Conservation (phyloP, 2,329 filamentous ascomycete species). For the Ambrosiella xylebori region DNA sequence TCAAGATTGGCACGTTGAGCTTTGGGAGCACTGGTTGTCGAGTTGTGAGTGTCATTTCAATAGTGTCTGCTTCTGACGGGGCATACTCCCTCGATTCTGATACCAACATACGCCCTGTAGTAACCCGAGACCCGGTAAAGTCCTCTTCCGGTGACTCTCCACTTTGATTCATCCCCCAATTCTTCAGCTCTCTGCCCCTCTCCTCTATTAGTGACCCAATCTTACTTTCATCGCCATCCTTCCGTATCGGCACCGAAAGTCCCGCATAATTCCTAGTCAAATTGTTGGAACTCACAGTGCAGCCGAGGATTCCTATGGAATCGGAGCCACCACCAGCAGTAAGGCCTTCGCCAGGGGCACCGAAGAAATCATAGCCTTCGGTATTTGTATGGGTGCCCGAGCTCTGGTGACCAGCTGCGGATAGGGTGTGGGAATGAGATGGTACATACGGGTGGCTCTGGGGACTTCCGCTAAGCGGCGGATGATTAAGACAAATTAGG, state of each 20-base stretch:
- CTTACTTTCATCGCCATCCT: too few relatives aligned
- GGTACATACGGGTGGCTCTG: conserved; percentile 24
- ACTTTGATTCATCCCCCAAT: not conserved
- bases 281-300: conserved; percentile 1
- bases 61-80: conserved; percentile 4
- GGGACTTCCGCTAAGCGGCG: conserved; percentile 19
- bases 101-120: too few relatives aligned
- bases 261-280: not conserved
- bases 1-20: not conserved
- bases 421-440: conserved; percentile 31
- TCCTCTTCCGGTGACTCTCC: not conserved
- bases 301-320: not conserved
- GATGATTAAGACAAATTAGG: not conserved
- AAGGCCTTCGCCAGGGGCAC: conserved; percentile 32
- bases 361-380: conserved; percentile 51
- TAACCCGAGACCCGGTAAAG: not conserved
- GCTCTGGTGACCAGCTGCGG: conserved; percentile 33
- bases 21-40: not conserved
- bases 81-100: not conserved
- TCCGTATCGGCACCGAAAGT: not conserved
- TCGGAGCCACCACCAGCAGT: conserved; percentile 35
- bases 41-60: conserved; percentile 6
- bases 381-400: conserved; percentile 30
- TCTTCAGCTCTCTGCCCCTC: not conserved
- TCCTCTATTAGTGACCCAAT: not conserved